Evolutionary conservation across 805 yeast genomes (phyloP), one percentile per base, ranked within the genome.

Genomic region (Pichia eremophila): DNA sequence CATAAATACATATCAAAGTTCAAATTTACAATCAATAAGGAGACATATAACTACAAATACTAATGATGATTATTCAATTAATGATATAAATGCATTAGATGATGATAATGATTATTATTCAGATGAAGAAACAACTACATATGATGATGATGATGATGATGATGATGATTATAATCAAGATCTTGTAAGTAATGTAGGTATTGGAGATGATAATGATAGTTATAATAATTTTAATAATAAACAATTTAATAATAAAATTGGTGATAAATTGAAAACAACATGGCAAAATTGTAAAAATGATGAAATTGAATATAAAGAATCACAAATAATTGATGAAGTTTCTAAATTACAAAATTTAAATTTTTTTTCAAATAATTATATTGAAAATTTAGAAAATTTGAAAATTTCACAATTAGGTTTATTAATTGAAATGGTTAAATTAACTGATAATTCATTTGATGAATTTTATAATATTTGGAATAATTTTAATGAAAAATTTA

Each of bases 281-380:
- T 65, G 69, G 44, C 86, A 88, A 8, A 69, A 72, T 43, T 81
- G 78, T 19, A 81, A 85, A 46, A 69, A 77, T 51, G 89, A 81
- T 65, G 95, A 86, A 63, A 74, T 75, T 57, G 70, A 86, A 41
- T 90, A 95, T 95, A 81, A 91, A 8, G 95, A 87, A 55, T 81
- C 89, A 44, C 95, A 85, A 57, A 83, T 85, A 0, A 70, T 91
- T 52, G 90, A 87, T 53, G 95, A 86, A 53, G 93, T 88, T 8
- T 75, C 76, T 48, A 71, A 70, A 45, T 71, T 83, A 69, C 78
- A 57, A 53, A 73, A 63, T 43, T 73, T 72, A 39, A 71, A 73
- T n/a, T 75, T 70, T 57, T 79, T 80, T 58, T 75, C 75, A 47
- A 69, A 65, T 6, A 62, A 68, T 39, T 83, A 82, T 58, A 68